Base-by-base conservation (phyloP, 495 filamentous ascomycete genomes). In the Parathielavia hyrcaniae region DNA sequence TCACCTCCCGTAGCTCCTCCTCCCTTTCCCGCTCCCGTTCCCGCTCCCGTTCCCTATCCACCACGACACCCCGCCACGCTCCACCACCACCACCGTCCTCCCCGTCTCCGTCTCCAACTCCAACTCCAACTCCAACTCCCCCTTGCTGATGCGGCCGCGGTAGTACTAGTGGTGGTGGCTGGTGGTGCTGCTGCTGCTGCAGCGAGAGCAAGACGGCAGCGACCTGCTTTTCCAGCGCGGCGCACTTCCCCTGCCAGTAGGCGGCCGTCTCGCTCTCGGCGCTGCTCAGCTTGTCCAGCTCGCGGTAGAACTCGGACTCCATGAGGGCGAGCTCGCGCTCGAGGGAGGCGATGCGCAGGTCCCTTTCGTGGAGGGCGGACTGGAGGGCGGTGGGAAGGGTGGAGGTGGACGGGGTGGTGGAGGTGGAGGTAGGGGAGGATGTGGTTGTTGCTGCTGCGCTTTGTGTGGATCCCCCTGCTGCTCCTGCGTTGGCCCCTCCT, bases 191-290 rank as follows among this genome's bases (percentile, higher is more conserved):
- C 6, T 52, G 50, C 16, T 34, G 30, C 16, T 32, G 22, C 51
- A 32, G 3, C 26, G n/a, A 17, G 11, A 38, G 14, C 16, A 63
- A 65, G 52, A 72, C 69, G 55, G 69, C 71, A 1, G 4, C 49
- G 2, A 51, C 49, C 34, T 34, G 5, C 64, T 75, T 71, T 52
- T 75, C 70, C n/a, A 80, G 64, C 32, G 53, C 57, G 13, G 67
- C 58, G 67, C 73, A 72, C 50, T 77, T 76, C 35, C 69, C 67
- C 66, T 80, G 75, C 78, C 77, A 81, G 62, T 71, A 75, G 14
- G 62, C 61, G 9, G 75, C 65, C 30, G 73, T 73, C 55, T 76
- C 74, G 66, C 63, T 68, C 61, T 79, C 77, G 49, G 69, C 67
- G 53, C 68, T 67, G 55, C 68, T 69, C 39, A 76, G 71, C 55